Conservation (phyloP, 2,329 filamentous ascomycete species). For the Ophiostoma sp. region DNA sequence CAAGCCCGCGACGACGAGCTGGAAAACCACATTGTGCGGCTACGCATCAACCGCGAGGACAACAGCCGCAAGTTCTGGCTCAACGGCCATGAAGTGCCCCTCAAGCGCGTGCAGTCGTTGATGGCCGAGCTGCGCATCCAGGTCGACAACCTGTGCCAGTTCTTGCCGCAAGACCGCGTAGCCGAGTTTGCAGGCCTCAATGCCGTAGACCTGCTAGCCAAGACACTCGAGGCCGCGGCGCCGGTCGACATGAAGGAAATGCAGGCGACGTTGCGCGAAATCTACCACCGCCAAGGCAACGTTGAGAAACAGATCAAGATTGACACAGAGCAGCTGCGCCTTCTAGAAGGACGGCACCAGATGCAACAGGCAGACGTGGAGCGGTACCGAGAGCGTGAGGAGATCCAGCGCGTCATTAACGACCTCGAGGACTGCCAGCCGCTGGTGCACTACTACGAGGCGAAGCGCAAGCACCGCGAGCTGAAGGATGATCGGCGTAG, state of each 20-base stretch:
- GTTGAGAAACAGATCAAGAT: slow-evolving; percentile 58
- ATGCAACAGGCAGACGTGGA: slow-evolving; percentile 80
- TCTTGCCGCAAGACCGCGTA: slow-evolving; percentile 92
- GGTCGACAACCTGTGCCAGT: slow-evolving; percentile 97
- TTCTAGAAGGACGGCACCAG: slow-evolving; percentile 70
- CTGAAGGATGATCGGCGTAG: slow-evolving; percentile 57
- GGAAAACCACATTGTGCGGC: slow-evolving; percentile 70
- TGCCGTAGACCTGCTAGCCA: slow-evolving; percentile 76
- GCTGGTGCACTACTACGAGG: slow-evolving; percentile 63
- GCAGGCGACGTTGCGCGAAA: slow-evolving; percentile 71
- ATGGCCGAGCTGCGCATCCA: slow-evolving; percentile 79
- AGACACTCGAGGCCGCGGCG: slow-evolving; percentile 87
- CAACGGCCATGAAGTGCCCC: slow-evolving; percentile 63
- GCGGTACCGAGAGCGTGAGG: slow-evolving; percentile 72
- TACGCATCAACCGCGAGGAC: slow-evolving; percentile 77
- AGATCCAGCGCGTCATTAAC: slow-evolving; percentile 63
- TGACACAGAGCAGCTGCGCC: slow-evolving; percentile 63
- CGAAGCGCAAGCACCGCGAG: slow-evolving; percentile 48
- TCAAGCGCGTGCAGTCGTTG: slow-evolving; percentile 66
- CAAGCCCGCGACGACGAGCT: slow-evolving; percentile 59
- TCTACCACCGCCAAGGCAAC: slow-evolving; percentile 69
- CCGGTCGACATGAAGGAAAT: slow-evolving; percentile 75
- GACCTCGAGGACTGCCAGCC: slow-evolving; percentile 66
- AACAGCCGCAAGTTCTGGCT: slow-evolving; percentile 79
- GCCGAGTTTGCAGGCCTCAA: slow-evolving; percentile 87